These are phyloP conservation scores for Wickerhamomyces hampshirensis DNA, from an alignment of 805 yeast species.

Conservation along the genomic window DNA sequence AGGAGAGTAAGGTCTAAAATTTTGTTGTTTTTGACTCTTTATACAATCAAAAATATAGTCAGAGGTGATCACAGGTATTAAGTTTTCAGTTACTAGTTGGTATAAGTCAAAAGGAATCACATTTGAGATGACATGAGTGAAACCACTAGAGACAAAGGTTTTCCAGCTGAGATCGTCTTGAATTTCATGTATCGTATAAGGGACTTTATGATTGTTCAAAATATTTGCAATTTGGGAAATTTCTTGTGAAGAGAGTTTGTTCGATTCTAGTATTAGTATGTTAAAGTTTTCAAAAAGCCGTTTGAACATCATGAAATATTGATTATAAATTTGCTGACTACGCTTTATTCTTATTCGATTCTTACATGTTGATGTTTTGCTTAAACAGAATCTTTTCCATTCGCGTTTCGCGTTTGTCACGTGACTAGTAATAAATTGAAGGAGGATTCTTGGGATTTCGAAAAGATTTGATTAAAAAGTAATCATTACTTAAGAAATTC, in stretches of 20 bases:
- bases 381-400: too few species aligned
- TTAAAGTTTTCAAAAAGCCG: constrained; percentile 19
- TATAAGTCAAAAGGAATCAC: constrained; percentile 42
- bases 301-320: constrained; percentile 12
- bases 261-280: constrained; percentile 18
- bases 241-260: constrained; percentile 11
- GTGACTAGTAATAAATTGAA: too few species aligned
- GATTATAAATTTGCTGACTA: too few species aligned
- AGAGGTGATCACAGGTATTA: constrained; percentile 64
- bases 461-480: too few species aligned
- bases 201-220: constrained; percentile 24
- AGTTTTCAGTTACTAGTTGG: constrained; percentile 37
- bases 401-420: too few species aligned
- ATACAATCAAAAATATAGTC: constrained; percentile 55
- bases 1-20: constrained; percentile 63
- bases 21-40: constrained; percentile 35
- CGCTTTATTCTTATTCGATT: too few species aligned
- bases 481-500: too few species aligned
- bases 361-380: too few species aligned
- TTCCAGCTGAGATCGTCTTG: constrained; percentile 19
- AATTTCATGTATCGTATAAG: constrained; percentile 14
- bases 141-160: constrained; percentile 16
- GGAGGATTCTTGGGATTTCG: too few species aligned
- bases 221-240: constrained; percentile 15
- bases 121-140: constrained; percentile 48